These are phyloP conservation scores for Phaeotremella skinneri DNA, from an alignment of 768 basidiomycete species.

Conservation along the genomic window DNA sequence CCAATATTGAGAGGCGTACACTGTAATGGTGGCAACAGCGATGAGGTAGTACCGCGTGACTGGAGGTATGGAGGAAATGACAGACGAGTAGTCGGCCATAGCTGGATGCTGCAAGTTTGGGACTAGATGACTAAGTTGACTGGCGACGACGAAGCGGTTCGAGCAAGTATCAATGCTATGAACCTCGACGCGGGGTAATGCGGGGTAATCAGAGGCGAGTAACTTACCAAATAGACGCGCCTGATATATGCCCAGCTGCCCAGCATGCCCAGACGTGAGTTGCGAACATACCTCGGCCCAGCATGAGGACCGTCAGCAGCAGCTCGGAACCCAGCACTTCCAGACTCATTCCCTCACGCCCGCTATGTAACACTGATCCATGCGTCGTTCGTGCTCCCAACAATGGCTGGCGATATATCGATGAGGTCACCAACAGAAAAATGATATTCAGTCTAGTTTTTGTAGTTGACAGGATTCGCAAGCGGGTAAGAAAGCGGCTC, in stretches of 20 bases:
- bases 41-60: conserved; percentile 46
- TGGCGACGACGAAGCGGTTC: not conserved
- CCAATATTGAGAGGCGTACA: conserved; percentile 30
- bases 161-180: conserved; percentile 3
- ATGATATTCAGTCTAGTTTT: conserved; percentile 31
- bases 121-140: too few species aligned
- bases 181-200: not conserved
- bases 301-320: not conserved
- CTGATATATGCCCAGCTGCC: not conserved
- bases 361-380: not conserved
- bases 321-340: not conserved
- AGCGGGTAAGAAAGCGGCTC: conserved; percentile 5
- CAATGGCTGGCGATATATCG: conserved; percentile 4
- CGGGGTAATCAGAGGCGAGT: not conserved
- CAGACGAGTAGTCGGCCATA: conserved; percentile 46
- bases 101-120: too few species aligned
- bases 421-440: not conserved
- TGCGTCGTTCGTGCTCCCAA: conserved; percentile 4
- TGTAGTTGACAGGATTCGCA: conserved; percentile 23
- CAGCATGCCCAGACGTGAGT: not conserved
- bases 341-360: conserved; percentile 3
- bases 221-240: not conserved
- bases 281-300: not conserved
- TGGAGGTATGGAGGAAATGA: conserved; percentile 41
- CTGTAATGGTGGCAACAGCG: conserved; percentile 35